Percentiles rank a stretch among this genome's conserved stretches.
Conservation (phyloP, 106 monocot genomes). For the Dioscorea zingiberensis region DNA sequence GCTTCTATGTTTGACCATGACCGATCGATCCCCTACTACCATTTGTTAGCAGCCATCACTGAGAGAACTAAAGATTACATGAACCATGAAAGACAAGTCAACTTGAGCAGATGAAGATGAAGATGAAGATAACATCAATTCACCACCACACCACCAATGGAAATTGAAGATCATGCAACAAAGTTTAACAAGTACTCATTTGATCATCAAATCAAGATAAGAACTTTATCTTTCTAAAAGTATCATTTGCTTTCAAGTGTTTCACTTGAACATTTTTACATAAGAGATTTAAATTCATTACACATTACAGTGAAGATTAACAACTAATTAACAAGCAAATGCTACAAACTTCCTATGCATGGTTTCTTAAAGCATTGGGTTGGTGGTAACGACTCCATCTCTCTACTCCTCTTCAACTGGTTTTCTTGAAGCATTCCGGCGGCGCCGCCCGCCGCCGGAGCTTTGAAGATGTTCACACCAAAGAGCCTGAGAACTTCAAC, state of each 20-base stretch:
- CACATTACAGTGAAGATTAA: neutral
- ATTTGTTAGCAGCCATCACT: no score
- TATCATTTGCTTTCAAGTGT: neutral
- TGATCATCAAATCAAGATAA: no score
- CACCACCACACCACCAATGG: neutral
- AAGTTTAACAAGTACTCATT: neutral
- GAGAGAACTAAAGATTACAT: no score
- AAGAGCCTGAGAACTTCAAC: constrained; percentile 37
- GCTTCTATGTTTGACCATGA: no score
- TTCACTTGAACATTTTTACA: neutral
- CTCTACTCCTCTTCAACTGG: constrained; percentile 11
- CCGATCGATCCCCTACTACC: no score
- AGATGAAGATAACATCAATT: no score
- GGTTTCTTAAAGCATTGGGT: constrained; percentile 3
- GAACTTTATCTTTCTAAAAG: neutral
- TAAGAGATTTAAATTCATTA: neutral
- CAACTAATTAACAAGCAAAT: neutral
- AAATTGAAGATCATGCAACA: neutral
- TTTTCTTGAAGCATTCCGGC: neutral
- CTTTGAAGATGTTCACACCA: constrained; percentile 35
- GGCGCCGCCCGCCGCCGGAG: no score
- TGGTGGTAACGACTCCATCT: constrained; percentile 2
- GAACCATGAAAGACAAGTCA: no score
- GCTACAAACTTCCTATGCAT: constrained; percentile 6
- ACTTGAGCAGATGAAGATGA: no score